These are phyloP conservation scores for Jamesozyma jinghongensis DNA, from an alignment of 805 yeast species.

Conservation along the genomic window DNA sequence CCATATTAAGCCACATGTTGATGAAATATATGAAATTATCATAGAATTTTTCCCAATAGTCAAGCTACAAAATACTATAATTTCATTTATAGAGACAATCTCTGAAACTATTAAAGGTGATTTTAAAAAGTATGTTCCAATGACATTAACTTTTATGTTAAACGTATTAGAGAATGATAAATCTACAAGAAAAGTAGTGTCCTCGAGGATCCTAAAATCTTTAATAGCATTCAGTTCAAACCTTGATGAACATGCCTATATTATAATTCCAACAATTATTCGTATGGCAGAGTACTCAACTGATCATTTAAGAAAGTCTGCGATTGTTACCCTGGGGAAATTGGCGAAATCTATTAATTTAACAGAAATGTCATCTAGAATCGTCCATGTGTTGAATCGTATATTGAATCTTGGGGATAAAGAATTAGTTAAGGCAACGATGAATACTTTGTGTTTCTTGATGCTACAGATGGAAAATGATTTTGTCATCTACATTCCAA, in stretches of 20 bases:
- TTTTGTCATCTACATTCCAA: conserved; percentile 78
- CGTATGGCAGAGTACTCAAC: conserved; percentile 67
- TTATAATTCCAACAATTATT: conserved; percentile 80
- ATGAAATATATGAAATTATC: conserved; percentile 64
- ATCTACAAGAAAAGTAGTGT: conserved; percentile 48
- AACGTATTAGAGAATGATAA: conserved; percentile 68
- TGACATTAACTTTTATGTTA: conserved; percentile 64
- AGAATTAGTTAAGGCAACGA: conserved; percentile 54
- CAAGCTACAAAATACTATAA: conserved; percentile 66
- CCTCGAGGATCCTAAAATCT: conserved; percentile 68
- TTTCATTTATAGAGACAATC: conserved; percentile 72
- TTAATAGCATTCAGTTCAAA: conserved; percentile 81
- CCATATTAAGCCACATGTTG: conserved; percentile 76
- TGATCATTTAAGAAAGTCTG: conserved; percentile 50
- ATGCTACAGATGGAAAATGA: conserved; percentile 77
- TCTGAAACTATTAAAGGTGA: conserved; percentile 86
- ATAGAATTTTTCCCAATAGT: conserved; percentile 60
- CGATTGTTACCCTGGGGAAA: conserved; percentile 77
- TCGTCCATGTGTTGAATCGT: conserved; percentile 76
- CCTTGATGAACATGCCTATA: conserved; percentile 79
- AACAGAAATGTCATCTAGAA: conserved; percentile 82
- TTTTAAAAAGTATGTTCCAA: conserved; percentile 75
- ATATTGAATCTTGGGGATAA: conserved; percentile 45
- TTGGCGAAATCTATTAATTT: conserved; percentile 63
- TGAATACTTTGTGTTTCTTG: conserved; percentile 73